phyloP scores from a whole-genome alignment of 805 yeast species.

The Candida ovalis region DNA sequence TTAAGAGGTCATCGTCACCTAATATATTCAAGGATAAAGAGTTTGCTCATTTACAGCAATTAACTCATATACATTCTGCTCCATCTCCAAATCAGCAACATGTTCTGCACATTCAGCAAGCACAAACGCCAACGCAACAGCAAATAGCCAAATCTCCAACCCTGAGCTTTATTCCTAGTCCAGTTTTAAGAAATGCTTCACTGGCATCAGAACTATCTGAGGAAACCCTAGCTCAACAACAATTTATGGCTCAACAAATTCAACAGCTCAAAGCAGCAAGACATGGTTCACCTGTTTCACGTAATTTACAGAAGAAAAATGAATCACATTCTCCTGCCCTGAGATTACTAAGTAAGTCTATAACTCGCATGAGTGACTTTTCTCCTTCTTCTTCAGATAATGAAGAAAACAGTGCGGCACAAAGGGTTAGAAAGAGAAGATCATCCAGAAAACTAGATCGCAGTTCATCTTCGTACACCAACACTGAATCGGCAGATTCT shows the following conservation, averaged over 20 bases:
- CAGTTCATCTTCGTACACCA: constrained; percentile 22
- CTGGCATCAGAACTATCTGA: constrained; percentile 31
- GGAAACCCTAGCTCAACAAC: constrained; percentile 12
- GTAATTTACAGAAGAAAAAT: constrained; percentile 7
- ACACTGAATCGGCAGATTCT: constrained; percentile 16
- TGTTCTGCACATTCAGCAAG: not conserved
- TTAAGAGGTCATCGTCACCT: constrained; percentile 33
- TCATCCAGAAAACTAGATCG: constrained; percentile 37
- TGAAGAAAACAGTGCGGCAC: constrained; percentile 55
- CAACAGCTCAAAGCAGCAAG: constrained; percentile 8
- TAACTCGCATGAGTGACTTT: constrained; percentile 25
- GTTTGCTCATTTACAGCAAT: not conserved
- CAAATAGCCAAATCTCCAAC: constrained; percentile 18
- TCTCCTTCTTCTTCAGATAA: constrained; percentile 66
- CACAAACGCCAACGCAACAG: not conserved
- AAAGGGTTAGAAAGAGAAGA: constrained; percentile 51
- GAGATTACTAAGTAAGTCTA: constrained; percentile 22
- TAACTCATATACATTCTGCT: not conserved
- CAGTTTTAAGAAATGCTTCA: constrained; percentile 31
- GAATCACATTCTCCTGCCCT: constrained; percentile 22
- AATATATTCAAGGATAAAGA: constrained; percentile 17
- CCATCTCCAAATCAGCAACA: not conserved
- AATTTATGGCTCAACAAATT: not conserved
- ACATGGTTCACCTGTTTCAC: constrained; percentile 16
- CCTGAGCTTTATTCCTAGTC: constrained; percentile 22